Evolutionary conservation across 768 basidiomycete species (phyloP).

Genomic region (Calocera cornea): DNA sequence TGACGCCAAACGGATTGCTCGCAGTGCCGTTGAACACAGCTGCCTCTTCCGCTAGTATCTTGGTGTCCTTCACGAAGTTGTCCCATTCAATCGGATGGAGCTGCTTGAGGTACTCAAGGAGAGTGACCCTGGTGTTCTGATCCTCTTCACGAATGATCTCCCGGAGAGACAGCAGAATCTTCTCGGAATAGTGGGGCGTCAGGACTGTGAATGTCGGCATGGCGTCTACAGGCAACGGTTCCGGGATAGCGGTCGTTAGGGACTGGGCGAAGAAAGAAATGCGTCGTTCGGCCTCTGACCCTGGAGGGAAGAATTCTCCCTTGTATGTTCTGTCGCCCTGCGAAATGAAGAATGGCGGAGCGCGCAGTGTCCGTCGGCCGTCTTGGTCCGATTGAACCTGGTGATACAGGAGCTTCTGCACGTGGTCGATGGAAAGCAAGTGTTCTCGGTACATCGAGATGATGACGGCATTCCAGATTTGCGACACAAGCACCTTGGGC

Average conservation of each 20-base stretch:
- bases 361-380: conserved; percentile 80
- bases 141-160: conserved; percentile 99
- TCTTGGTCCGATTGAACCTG: conserved; percentile 85
- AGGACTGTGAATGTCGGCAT: conserved; percentile 99
- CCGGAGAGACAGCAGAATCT: conserved; percentile 90
- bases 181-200: conserved; percentile 97
- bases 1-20: conserved; percentile 48
- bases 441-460: conserved; percentile 99
- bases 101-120: conserved; percentile 96
- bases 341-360: conserved; percentile 95
- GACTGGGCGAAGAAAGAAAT: conserved; percentile 99
- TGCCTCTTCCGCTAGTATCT: conserved; percentile 94
- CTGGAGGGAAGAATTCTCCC: conserved; percentile 82
- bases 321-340: conserved; percentile 80
- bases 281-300: conserved; percentile 90
- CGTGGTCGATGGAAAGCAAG: conserved; percentile 94
- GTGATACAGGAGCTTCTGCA: conserved; percentile 94
- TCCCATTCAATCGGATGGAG: conserved; percentile 98
- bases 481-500: conserved; percentile 96
- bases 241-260: conserved; percentile 85
- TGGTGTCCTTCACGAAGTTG: conserved; percentile 99
- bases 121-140: conserved; percentile 90
- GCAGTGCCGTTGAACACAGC: conserved; percentile 58
- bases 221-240: conserved; percentile 90
- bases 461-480: conserved; percentile 99